phyloP scores from a whole-genome alignment of 2,329 filamentous ascomycete genomes.

The Fusarium pseudoanthophilum region DNA sequence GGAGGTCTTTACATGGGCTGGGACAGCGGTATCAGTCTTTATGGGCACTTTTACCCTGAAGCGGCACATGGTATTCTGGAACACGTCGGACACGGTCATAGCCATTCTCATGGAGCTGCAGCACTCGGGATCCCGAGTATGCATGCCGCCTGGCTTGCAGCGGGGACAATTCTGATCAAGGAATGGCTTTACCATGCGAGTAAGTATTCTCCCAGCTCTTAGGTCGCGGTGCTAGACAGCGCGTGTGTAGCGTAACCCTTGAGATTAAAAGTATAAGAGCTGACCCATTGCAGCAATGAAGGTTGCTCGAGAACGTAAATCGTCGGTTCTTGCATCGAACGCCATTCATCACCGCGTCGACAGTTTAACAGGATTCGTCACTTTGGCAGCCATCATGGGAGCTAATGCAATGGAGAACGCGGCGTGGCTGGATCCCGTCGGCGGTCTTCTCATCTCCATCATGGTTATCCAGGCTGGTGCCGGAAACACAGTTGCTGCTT shows the following conservation, averaged over 20 bases:
- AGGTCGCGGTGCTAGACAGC: not conserved
- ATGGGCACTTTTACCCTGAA: conserved; percentile 78
- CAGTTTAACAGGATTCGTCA: conserved; percentile 93
- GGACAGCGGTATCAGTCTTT: conserved; percentile 74
- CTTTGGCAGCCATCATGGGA: conserved; percentile 86
- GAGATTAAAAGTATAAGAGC: not conserved
- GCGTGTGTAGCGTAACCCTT: not conserved
- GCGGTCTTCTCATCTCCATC: conserved; percentile 89
- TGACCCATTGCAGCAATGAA: conserved; percentile 79
- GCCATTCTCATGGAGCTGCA: conserved; percentile 65
- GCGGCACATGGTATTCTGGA: conserved; percentile 71
- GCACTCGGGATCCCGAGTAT: conserved; percentile 75
- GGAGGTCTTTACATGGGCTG: conserved; percentile 94
- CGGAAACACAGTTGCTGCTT: conserved; percentile 82
- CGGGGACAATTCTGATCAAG: conserved; percentile 89
- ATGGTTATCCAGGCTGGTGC: conserved; percentile 93
- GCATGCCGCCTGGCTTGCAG: conserved; percentile 94
- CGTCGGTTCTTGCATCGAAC: conserved; percentile 94
- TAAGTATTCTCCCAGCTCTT: conserved; percentile 62
- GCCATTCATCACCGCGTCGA: conserved; percentile 97
- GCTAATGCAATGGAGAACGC: conserved; percentile 88
- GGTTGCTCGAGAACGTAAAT: conserved; percentile 92
- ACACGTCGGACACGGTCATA: conserved; percentile 72
- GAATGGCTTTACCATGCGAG: conserved; percentile 98
- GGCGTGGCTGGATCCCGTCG: conserved; percentile 93